Conservation (phyloP, 2,329 filamentous ascomycete species). For the Periconia sp. region DNA sequence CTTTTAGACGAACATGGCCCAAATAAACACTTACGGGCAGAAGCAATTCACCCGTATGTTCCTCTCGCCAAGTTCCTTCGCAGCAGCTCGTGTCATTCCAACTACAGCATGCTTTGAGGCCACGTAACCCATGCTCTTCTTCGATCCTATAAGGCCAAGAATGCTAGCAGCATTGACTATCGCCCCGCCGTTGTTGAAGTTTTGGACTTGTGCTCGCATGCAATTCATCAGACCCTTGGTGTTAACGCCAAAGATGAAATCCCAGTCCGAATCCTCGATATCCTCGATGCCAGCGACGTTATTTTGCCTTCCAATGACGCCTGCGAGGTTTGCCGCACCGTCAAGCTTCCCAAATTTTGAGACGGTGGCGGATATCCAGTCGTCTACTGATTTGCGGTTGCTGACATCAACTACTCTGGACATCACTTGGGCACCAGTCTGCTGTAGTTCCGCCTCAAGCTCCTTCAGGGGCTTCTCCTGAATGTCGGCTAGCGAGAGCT, state of each 20-base stretch:
- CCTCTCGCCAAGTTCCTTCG: conserved; percentile 47
- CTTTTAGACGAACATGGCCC: neutral
- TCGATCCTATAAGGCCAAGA: conserved; percentile 55
- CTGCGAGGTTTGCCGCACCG: conserved; percentile 54
- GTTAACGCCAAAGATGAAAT: conserved; percentile 48
- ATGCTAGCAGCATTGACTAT: conserved; percentile 58
- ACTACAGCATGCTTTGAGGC: conserved; percentile 51
- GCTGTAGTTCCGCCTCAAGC: conserved; percentile 23
- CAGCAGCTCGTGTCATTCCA: conserved; percentile 47
- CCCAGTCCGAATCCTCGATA: conserved; percentile 48
- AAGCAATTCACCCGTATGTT: conserved; percentile 44
- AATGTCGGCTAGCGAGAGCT: conserved; percentile 39
- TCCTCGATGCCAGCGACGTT: conserved; percentile 28
- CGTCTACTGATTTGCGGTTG: conserved; percentile 55
- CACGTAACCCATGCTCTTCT: conserved; percentile 42
- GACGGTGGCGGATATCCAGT: conserved; percentile 57
- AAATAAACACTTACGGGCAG: conserved; percentile 37
- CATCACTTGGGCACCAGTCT: conserved; percentile 31
- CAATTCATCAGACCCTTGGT: conserved; percentile 48
- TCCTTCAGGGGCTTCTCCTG: conserved; percentile 32
- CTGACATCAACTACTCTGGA: conserved; percentile 57
- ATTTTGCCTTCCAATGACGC: conserved; percentile 39
- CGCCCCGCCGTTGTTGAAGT: conserved; percentile 47
- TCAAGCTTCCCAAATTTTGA: conserved; percentile 55
- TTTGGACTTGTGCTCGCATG: conserved; percentile 45